A percentile compares a stretch with the other conserved stretches of the same genome.
Evolutionary conservation across 2,329 filamentous ascomycete genomes (phyloP).

Genomic region (Verticillium albo-atrum): DNA sequence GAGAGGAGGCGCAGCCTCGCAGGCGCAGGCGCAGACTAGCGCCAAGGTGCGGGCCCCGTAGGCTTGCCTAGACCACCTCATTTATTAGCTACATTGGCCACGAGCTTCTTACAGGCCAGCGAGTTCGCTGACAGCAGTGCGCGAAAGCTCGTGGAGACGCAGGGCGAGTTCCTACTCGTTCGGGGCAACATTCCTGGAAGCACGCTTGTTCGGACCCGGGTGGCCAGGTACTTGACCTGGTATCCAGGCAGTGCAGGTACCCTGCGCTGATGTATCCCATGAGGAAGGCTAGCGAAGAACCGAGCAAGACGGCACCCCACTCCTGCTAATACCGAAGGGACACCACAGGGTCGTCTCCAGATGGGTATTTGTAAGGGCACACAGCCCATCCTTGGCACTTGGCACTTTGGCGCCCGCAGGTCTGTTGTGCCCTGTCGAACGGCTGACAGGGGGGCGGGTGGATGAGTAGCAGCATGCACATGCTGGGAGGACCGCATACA

Average conservation of each 20-base stretch:
- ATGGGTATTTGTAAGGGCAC: too few relatives aligned
- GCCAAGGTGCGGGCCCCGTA: background rate
- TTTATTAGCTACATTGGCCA: background rate
- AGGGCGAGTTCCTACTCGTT: background rate
- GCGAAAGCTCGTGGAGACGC: background rate
- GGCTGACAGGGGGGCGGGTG: too few relatives aligned
- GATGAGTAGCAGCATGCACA: too few relatives aligned
- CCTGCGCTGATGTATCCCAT: too few relatives aligned
- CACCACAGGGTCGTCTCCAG: too few relatives aligned
- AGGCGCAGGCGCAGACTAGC: background rate
- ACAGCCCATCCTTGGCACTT: too few relatives aligned
- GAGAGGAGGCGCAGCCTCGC: background rate
- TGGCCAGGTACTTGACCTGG: background rate
- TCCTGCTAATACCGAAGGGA: too few relatives aligned
- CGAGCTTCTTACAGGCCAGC: background rate
- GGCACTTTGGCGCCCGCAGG: too few relatives aligned
- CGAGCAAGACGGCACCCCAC: too few relatives aligned
- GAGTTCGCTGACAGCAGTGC: background rate
- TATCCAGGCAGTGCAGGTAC: too few relatives aligned
- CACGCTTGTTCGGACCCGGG: background rate
- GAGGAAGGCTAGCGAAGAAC: background rate
- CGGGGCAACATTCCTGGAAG: background rate
- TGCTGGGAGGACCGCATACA: background rate
- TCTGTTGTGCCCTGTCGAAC: too few relatives aligned
- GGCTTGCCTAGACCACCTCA: background rate